Base-by-base conservation (phyloP, 2,329 filamentous ascomycete genomes). In the Purpureocillium takamizusanense region DNA sequence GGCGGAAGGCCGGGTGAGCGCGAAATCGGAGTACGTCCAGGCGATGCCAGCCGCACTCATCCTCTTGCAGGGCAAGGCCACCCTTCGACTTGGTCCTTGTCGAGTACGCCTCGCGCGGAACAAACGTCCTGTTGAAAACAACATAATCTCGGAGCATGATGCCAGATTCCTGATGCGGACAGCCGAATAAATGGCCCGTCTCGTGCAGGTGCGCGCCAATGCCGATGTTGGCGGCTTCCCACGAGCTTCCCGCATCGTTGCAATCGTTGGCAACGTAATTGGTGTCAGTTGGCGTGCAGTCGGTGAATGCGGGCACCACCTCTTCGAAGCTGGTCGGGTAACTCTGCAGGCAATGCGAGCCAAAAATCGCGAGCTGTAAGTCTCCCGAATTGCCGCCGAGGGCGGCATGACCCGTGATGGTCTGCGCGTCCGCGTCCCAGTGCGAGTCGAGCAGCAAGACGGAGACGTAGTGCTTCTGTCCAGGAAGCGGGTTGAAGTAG, bases 121-220 rank as follows among this genome's bases (percentile, higher is more conserved):
- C 71, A 56, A 95, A 97, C 1, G 83, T 83, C 18, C 90, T 78
- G 59, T 92, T 94, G 11, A 97, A 65, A 2, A 72, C 81, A 25
- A 89, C 78, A 56, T 94, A 95, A 57, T 95, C 90, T 40, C 86
- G 75, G 36, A 88, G 68, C 90, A 97, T 97, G 44, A 97, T 72
- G n/a, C 92, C 90, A 21, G 69, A 83, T 53, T 92, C 86, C 55
- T 94, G 87, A 55, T 94, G 86, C 9, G 87, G 86, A 48, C 86
- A 94, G 36, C 90, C 90, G 48, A 97, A 84, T 16, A 95, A 62
- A 62, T 94, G 90, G 4, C 90, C 90, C 1, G 83, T 83, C 61
- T 95, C 88, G 59, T 94, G 90, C 35, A 97, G 62, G 59, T 97
- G 90, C 9, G 87, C 89, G 7, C 90, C 90, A 46, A 97, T 94